Base-by-base conservation (phyloP, 2,329 filamentous ascomycete species). In the Juglanconis juglandina region DNA sequence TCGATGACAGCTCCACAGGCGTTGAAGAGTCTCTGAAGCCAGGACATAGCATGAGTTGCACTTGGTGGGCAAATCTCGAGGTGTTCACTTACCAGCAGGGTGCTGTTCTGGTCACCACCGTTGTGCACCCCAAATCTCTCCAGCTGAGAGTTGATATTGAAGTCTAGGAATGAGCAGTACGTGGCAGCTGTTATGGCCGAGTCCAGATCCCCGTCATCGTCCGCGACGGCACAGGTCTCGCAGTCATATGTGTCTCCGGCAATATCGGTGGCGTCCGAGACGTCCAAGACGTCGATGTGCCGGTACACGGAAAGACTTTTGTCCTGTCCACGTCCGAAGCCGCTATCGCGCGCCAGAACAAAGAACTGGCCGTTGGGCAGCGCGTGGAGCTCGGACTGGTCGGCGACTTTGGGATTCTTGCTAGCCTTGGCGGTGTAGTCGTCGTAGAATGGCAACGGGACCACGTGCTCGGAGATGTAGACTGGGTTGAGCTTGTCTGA, bases 221-320 rank as follows among this genome's bases (percentile, higher is more conserved):
- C 68, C 4, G 69, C 70, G 24, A 72, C 67, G 24, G 62, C 54
- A 53, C 73, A 75, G 11, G 70, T 70, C 5, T 65, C 61, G 59
- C 71, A 75, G 66, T 79, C 77, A 62, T 75, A 76, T 1, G 61
- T 62, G 0, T 52, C 30, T 3, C 78, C 79, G 65, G 80, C 83
- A 67, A 91, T 76, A 71, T 91, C 80, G 0, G 87, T 89, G 1
- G 85, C 83, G 0, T 70, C 69, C 11, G 78, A 77, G 53, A 91
- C 82, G 68, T 89, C 86, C 63, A 91, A 84, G 9, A 92, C 74
- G 69, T 92, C 89, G 5, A 86, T 82, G 63, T 90, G 86, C 53
- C 88, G 83, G 72, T 91, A 91, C 4, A 84, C 69, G 2, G 84
- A 87, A 42, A 75, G 69, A 0, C 81, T 78, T 5, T 76, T 71